Conservation (phyloP, 345 rosid genomes). For the Populus pruinosa region DNA sequence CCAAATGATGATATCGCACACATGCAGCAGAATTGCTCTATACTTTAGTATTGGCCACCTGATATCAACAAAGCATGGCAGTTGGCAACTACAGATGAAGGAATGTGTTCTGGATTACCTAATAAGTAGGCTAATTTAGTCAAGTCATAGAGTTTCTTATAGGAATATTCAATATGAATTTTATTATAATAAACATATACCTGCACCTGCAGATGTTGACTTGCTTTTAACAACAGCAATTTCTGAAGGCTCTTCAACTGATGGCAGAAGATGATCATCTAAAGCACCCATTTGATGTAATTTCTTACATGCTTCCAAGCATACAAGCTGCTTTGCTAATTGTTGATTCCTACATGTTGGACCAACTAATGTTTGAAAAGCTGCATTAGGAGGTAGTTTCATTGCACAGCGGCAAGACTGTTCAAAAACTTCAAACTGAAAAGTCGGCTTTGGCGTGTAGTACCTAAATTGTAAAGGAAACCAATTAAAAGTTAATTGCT, state of each 20-base stretch:
- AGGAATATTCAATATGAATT: not conserved
- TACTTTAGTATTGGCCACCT: not conserved
- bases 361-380: conserved; percentile 52
- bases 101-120: not conserved
- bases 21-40: not conserved
- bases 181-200: conserved; percentile 26
- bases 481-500: conserved; percentile 7
- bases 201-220: conserved; percentile 53
- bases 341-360: conserved; percentile 47
- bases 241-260: conserved; percentile 29
- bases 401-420: conserved; percentile 41
- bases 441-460: conserved; percentile 45
- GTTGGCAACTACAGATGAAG: not conserved
- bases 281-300: conserved; percentile 56
- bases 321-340: conserved; percentile 55
- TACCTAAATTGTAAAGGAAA: conserved; percentile 33
- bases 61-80: not conserved
- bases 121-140: not conserved
- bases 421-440: conserved; percentile 32
- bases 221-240: conserved; percentile 31
- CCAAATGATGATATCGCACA: not conserved
- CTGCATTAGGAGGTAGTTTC: conserved; percentile 50
- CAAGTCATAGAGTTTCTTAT: not conserved
- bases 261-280: conserved; percentile 51
- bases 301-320: conserved; percentile 73